These are phyloP conservation scores for Russula brevipes DNA, from an alignment of 768 basidiomycete species.

Conservation along the genomic window DNA sequence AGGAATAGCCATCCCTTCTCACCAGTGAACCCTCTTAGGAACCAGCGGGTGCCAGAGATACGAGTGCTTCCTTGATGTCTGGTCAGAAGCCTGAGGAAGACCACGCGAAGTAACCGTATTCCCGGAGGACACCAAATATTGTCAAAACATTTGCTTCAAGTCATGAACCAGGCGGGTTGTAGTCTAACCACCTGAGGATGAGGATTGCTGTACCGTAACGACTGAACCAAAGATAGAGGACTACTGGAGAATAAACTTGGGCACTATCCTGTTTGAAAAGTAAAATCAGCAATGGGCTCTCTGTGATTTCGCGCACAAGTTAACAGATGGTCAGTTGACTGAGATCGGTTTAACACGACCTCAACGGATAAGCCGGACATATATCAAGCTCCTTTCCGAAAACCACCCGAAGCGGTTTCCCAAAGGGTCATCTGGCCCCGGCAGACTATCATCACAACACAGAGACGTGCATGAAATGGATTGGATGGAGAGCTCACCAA, in stretches of 20 bases:
- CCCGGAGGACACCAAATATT: neutral
- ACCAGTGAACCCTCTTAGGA: neutral
- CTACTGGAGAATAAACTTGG: neutral
- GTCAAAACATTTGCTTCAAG: neutral
- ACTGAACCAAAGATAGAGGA: neutral
- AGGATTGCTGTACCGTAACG: neutral
- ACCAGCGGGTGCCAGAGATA: neutral
- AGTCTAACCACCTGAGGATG: neutral
- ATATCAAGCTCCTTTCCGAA: conserved; percentile 47
- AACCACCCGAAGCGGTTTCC: conserved; percentile 27
- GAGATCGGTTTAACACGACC: neutral
- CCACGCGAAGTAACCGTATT: too few species aligned
- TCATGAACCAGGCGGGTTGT: neutral
- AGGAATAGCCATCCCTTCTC: neutral
- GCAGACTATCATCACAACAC: conserved; percentile 56
- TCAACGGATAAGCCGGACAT: conserved; percentile 46
- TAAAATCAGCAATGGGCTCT: neutral
- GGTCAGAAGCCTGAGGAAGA: too few species aligned
- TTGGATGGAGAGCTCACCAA: conserved; percentile 24
- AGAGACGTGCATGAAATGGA: conserved; percentile 6
- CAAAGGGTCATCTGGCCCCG: conserved; percentile 87
- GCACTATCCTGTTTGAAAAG: neutral
- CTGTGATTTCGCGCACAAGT: too few species aligned
- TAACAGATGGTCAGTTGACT: conserved; percentile 5
- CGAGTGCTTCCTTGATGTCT: too few species aligned